Conservation (phyloP, 1,284 basidiomycete species). For the Moesziomyces parantarcticus region DNA sequence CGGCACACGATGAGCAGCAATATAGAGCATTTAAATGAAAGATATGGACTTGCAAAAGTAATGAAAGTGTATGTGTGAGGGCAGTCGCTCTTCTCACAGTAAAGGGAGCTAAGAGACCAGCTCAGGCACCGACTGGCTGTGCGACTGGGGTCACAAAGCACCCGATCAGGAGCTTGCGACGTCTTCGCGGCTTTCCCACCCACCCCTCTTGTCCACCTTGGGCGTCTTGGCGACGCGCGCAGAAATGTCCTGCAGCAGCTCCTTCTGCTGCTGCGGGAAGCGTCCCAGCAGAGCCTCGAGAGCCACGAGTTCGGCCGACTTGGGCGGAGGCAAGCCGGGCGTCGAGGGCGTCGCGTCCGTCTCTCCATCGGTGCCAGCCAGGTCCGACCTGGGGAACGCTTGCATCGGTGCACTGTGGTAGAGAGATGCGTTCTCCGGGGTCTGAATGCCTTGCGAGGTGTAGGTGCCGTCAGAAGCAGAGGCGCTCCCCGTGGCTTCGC, state of each 20-base stretch:
- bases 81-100: too few species aligned
- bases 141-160: too few species aligned
- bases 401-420: conserved; percentile 20
- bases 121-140: conserved; percentile 2
- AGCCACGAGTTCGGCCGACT: conserved; percentile 29
- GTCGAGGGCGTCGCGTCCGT: conserved; percentile 9
- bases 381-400: conserved; percentile 6
- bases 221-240: conserved; percentile 29
- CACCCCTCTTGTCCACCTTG: conserved; percentile 2
- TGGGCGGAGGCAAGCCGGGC: conserved; percentile 4
- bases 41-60: too few species aligned
- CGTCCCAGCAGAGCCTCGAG: conserved; percentile 43
- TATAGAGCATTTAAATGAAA: too few species aligned
- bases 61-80: too few species aligned
- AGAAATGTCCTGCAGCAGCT: conserved; percentile 34
- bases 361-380: conserved; percentile 7
- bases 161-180: conserved; percentile 2
- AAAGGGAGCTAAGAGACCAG: background rate
- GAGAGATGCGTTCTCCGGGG: conserved; percentile 25
- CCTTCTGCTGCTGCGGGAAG: conserved; percentile 41
- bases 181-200: conserved; percentile 8
- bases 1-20: too few species aligned
- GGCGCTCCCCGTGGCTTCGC: conserved; percentile 20
- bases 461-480: conserved; percentile 29
- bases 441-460: conserved; percentile 21